Evolutionary conservation across 805 yeast genomes (phyloP), one percentile per base, ranked within the genome.

Genomic region (Wickerhamiella dianesei): DNA sequence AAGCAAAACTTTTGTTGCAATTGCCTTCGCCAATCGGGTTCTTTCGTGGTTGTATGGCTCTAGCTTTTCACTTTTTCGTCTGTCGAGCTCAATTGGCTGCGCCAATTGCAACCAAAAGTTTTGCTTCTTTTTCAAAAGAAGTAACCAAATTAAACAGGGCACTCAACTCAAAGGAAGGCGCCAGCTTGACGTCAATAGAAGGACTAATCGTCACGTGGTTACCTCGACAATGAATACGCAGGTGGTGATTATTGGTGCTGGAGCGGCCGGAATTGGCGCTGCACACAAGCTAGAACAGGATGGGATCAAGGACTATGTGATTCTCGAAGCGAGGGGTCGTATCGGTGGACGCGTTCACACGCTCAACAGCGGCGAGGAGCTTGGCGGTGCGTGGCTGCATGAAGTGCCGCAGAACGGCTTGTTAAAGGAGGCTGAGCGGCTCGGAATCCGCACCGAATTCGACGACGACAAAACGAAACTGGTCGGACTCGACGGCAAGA

Each of bases 241-340:
- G 5, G 48, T 53, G 12, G 56, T 62, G 18, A 52, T 62, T 13
- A 50, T 62, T 19, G 66, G 66, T 9, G 66, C 62, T 16, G 66
- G 66, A 17, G 49, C 53, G 35, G 61, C 65, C 5, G 66, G 66
- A 19, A 50, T 62, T 17, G 44, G 59, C 40, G 63, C 64, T 29
- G 64, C 65, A 3, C 53, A 54, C 14, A 49, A 53, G 36, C 51
- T 62, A 17, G 32, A 25, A n/a, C 50, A 52, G 22, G 47, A 40
- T 35, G 43, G 43, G 3, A 57, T 58, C 40, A 35, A 49, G 18
- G 50, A 50, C 36, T 55, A 60, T 25, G 40, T 60, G 3, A 44
- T 62, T 5, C 46, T 56, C 14, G 65, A 62, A 43, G 64, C 62
- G 21, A 50, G 65, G n/a, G 58, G 53, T 42, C 57, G 64, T 8